Evolutionary conservation across 169 alveolate genomes (phyloP).

Genomic region (Besnoitia besnoiti): DNA sequence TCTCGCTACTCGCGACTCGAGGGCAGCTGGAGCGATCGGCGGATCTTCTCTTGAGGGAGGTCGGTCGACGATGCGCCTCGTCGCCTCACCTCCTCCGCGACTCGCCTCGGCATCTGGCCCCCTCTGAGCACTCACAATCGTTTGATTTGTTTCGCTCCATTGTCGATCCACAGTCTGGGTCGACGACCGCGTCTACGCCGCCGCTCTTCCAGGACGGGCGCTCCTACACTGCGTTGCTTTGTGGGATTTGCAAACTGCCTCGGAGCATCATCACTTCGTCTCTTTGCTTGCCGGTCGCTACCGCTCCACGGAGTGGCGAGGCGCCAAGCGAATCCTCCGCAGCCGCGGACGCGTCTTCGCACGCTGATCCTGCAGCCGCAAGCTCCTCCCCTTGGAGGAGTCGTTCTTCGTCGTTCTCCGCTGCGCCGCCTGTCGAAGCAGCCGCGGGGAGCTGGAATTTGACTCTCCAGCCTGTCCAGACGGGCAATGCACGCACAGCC

Average conservation of each 20-base stretch:
- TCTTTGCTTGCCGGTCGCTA: too few relatives aligned
- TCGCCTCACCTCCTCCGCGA: not conserved
- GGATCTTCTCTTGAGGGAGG: not conserved
- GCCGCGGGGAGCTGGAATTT: not conserved
- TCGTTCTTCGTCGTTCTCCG: not conserved
- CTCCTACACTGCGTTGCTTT: constrained; percentile 15
- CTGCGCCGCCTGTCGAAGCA: not conserved
- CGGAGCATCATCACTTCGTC: not conserved
- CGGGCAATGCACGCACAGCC: too few relatives aligned
- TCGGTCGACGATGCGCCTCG: not conserved
- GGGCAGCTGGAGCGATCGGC: constrained; percentile 27
- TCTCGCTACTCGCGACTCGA: not conserved
- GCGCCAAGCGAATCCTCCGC: too few relatives aligned
- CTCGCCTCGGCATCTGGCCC: not conserved
- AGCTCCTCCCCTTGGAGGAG: too few relatives aligned
- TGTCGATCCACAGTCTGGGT: not conserved
- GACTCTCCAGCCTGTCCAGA: too few relatives aligned
- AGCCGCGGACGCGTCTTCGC: too few relatives aligned
- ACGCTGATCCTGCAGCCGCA: too few relatives aligned
- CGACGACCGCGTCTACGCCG: not conserved
- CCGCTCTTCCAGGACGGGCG: not conserved
- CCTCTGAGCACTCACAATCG: not conserved
- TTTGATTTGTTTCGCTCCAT: not conserved
- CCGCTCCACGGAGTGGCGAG: too few relatives aligned
- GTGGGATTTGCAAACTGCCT: not conserved